A percentile compares a stretch with the other conserved stretches of the same genome.
Conservation (phyloP, 73 alveolate genomes). For the Paramecium sexaurelia region DNA sequence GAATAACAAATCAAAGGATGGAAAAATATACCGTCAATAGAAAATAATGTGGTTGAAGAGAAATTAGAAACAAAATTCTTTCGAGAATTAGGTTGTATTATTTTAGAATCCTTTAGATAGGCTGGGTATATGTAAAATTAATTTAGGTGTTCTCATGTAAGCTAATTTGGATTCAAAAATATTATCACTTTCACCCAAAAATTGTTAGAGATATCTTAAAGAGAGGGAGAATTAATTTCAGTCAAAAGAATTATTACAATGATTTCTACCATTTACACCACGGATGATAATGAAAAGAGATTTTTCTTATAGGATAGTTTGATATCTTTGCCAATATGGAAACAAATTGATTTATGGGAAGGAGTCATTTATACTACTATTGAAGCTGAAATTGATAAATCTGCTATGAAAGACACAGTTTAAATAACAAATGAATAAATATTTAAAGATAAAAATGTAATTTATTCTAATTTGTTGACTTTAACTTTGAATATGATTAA, state of each 20-base stretch:
- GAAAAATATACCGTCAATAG: background rate
- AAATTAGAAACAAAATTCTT: background rate
- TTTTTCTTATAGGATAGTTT: conserved; percentile 22
- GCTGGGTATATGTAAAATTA: background rate
- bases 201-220: conserved; percentile 18
- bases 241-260: conserved; percentile 32
- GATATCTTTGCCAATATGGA: conserved; percentile 29
- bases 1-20: conserved; percentile 7
- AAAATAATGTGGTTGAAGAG: background rate
- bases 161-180: background rate
- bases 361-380: conserved; percentile 38
- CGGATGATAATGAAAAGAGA: conserved; percentile 38
- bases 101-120: conserved; percentile 31
- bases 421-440: conserved; percentile 31
- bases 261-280: conserved; percentile 13
- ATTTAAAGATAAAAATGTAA: conserved; percentile 38
- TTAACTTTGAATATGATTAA: conserved; percentile 33
- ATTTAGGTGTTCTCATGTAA: background rate
- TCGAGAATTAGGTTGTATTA: conserved; percentile 22
- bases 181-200: background rate
- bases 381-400: conserved; percentile 35
- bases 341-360: conserved; percentile 49
- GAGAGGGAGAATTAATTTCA: conserved; percentile 9
- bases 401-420: background rate
- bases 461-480: background rate